Evolutionary conservation across 805 yeast genomes (phyloP), one percentile per base, ranked within the genome.

Genomic region (Candida ipomoeae): DNA sequence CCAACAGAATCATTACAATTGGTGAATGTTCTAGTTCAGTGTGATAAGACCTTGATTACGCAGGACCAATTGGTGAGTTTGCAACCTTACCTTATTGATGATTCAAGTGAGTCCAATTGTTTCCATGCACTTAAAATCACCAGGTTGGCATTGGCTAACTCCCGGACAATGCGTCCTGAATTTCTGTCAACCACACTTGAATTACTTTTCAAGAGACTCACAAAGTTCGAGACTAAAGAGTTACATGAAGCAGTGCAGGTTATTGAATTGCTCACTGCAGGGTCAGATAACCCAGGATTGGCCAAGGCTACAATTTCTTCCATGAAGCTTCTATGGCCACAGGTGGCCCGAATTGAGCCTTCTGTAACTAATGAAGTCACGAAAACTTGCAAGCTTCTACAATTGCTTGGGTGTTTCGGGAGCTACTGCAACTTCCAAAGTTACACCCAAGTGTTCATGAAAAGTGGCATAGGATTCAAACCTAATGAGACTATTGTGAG

Each of bases 201-300:
- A 0, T 71, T 79, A 2, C 58, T 88, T n/a, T 61, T 87, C 53
- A 70, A 70, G 33, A 68, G 79, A 32, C 63, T 88, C 32, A 83
- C 91, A 2, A 84, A 79, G 53, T 78, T 84, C 66, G 78, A 75
- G 46, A 73, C 76, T 0, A 71, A 63, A 50, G 94, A 87, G 56
- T 64, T 88, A 7, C 80, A 80, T n/a, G 84, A 83, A 59, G 96
- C 92, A 0, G 77, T 88, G 63, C 89, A 90, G 1, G 75, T 88
- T 50, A 66, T 81, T 3, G 83, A 89, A 85, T 65, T 64, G 7
- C 67, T 87, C 0, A 75, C 87, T 2, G 59, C 55, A 2, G 65
- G 78, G 57, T 70, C 75, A 38, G 66, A 79, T 45, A 73, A 78
- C 0, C 49, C 60, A 0, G 79, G 79, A 53, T 58, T 87, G 4